A percentile compares a stretch with the other conserved stretches of the same genome.
Conservation (phyloP, 495 filamentous ascomycete species). For the Hyaloscypha bicolor region DNA sequence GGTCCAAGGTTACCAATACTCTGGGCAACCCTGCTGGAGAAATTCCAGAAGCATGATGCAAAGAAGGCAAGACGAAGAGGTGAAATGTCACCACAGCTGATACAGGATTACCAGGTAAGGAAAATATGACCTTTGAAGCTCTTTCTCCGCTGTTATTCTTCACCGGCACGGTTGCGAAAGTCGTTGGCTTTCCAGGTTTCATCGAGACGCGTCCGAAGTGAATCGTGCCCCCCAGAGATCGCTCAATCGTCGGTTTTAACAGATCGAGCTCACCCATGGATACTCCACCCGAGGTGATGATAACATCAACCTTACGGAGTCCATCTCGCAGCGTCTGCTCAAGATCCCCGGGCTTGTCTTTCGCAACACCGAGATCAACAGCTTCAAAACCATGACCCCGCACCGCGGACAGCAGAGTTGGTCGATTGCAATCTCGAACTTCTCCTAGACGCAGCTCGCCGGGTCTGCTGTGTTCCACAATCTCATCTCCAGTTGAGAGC, state of each 20-base stretch:
- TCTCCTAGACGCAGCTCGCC: conserved; percentile 71
- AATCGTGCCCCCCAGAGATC: conserved; percentile 85
- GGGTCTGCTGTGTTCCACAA: conserved; percentile 73
- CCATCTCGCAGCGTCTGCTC: conserved; percentile 75
- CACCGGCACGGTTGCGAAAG: conserved; percentile 84
- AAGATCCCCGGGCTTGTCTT: conserved; percentile 75
- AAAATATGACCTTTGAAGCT: conserved; percentile 75
- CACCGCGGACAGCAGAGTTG: conserved; percentile 77
- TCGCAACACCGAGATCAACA: conserved; percentile 85
- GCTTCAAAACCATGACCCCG: conserved; percentile 75
- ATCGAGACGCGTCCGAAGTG: conserved; percentile 96
- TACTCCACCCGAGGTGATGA: conserved; percentile 93
- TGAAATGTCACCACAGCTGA: conserved; percentile 91
- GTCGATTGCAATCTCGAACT: conserved; percentile 91
- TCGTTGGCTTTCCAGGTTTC: conserved; percentile 98
- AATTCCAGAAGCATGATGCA: conserved; percentile 71
- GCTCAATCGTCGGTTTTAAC: conserved; percentile 95
- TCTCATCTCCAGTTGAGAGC: conserved; percentile 93
- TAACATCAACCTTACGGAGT: conserved; percentile 72
- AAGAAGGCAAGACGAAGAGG: conserved; percentile 86
- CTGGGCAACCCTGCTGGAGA: conserved; percentile 66
- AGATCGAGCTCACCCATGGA: conserved; percentile 99
- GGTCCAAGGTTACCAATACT: conserved; percentile 69
- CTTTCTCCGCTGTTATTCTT: conserved; percentile 61
- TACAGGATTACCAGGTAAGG: conserved; percentile 92